Base-by-base conservation (phyloP, 192 early-diverging fungal species). In the Phycomyces blakesleeanus region DNA sequence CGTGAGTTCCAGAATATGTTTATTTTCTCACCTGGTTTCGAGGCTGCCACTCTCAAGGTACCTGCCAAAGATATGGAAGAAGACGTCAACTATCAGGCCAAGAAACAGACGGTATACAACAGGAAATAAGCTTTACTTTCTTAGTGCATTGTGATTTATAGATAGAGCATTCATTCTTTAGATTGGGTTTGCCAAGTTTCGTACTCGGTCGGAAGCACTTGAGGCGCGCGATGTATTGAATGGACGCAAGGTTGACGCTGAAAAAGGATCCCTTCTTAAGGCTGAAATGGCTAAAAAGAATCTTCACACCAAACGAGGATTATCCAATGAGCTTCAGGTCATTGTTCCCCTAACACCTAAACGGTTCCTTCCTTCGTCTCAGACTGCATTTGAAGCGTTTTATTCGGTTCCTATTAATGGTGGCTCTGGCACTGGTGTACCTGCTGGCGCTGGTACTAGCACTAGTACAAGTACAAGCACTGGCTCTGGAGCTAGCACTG, bases 261-360 rank as follows among this genome's bases (percentile, higher is more conserved):
- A 97, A 40, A 59, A 59, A 12, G 57, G 57, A 64, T 87, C 82
- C 21, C 75, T 92, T 37, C 84, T 99, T 39, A 99, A 99, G 78
- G 97, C 96, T 6, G 96, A 98, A 75, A 92, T 99, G 91, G 97
- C 97, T 22, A 97, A 96, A 70, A 99, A 98, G 84, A 97, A 99
- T 72, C 81, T 99, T 61, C 93, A 95, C 77, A 95, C 91, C 56
- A 92, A 90, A 66, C 85, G 93, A 51, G 90, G 90, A 10, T 22
- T 58, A n/a, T 58, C 49, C 18, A 57, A 57, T 21, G 55, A 57
- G 1, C 64, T 25, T 15, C 54, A 38, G 14, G 38, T 21, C n/a
- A 34, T 34, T 34, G 3, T 34, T 34, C 29, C 29, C 7, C 29
- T 34, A 7, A 34, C 29, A 34, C 29, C 41, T 25, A 47, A 60